Base-by-base conservation (phyloP, 306 rosid genomes). In the Oxytropis ochrocephala region DNA sequence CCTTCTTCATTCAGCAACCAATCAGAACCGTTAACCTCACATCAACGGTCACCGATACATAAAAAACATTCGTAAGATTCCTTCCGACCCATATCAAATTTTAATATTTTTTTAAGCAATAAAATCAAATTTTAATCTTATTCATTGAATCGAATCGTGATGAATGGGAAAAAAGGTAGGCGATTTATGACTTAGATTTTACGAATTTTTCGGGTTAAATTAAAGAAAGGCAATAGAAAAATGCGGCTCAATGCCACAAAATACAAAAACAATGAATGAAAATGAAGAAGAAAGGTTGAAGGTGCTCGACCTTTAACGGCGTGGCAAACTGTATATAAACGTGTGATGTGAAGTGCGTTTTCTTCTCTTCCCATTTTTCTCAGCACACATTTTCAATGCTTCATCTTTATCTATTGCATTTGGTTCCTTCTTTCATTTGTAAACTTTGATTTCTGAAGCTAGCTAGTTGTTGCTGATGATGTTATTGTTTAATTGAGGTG, bases 281-380 rank as follows among this genome's bases (percentile, higher is more conserved):
- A 24, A 24, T 24, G 21, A 33, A 6, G 51, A 2, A 11, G 13
- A 42, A 65, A 16, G 7, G 17, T 1, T 24, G 14, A 63, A 67
- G 32, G 24, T 66, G 78, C 48, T 75, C 75, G 74, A 74, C 32
- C 60, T 80, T 58, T 83, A 77, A 80, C 60, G 65, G 35, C 11
- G 35, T 17, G 46, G 74, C 76, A 60, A 79, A 88, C 80, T 69
- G 72, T 85, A 81, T 86, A 80, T 78, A 81, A 58, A 75, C 67
- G 53, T 56, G 69, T 77, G 65, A 66, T 56, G 69, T 77, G 65
- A 66, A 74, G 73, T 42, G 53, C 76, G 16, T 63, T 38, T 54
- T 56, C 2, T 54, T 56, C 2, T 17, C 6, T 49, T 29, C 29
- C 27, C 0, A 68, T 38, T 70, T 70, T 64, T n/a, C 48, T 7